Evolutionary conservation across 768 basidiomycete genomes (phyloP).

Genomic region (Scleroderma citrinum): DNA sequence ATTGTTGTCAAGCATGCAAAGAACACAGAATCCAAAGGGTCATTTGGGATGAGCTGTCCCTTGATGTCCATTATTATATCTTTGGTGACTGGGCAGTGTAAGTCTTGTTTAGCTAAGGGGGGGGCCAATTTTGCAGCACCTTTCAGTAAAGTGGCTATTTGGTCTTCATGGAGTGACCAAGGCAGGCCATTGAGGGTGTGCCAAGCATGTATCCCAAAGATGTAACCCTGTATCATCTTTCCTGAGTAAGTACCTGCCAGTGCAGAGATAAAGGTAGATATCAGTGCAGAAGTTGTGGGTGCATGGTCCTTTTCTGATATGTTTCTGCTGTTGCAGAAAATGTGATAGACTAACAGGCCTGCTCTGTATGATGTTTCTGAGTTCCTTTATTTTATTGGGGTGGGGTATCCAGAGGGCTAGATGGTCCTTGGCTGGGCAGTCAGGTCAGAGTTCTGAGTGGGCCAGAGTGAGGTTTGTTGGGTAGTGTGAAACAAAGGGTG

Average conservation of each 20-base stretch:
- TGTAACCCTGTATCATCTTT: slow-evolving; percentile 5
- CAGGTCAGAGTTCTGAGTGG: slow-evolving; percentile 17
- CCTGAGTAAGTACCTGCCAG: slow-evolving; percentile 3
- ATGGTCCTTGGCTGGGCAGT: slow-evolving; percentile 21
- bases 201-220: slow-evolving; percentile 10
- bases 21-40: slow-evolving; percentile 2
- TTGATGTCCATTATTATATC: not conserved
- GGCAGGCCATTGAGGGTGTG: slow-evolving; percentile 16
- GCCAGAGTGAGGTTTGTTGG: slow-evolving; percentile 8
- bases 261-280: not conserved
- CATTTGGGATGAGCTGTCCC: not conserved
- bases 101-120: slow-evolving; percentile 26
- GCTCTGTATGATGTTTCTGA: slow-evolving; percentile 28
- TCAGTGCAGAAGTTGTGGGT: not conserved
- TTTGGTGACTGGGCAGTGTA: not conserved
- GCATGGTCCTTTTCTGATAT: slow-evolving; percentile 9
- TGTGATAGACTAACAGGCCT: slow-evolving; percentile 34
- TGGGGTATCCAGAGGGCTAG: slow-evolving; percentile 19
- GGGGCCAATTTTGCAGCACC: not conserved
- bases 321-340: slow-evolving; percentile 32
- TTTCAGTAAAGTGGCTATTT: slow-evolving; percentile 27
- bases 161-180: slow-evolving; percentile 9
- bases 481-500: not conserved
- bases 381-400: not conserved
- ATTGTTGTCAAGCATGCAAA: slow-evolving; percentile 14